Evolutionary conservation across 768 basidiomycete species (phyloP), one percentile per base, ranked within the genome.

Genomic region (Candolleomyces efflorescens): DNA sequence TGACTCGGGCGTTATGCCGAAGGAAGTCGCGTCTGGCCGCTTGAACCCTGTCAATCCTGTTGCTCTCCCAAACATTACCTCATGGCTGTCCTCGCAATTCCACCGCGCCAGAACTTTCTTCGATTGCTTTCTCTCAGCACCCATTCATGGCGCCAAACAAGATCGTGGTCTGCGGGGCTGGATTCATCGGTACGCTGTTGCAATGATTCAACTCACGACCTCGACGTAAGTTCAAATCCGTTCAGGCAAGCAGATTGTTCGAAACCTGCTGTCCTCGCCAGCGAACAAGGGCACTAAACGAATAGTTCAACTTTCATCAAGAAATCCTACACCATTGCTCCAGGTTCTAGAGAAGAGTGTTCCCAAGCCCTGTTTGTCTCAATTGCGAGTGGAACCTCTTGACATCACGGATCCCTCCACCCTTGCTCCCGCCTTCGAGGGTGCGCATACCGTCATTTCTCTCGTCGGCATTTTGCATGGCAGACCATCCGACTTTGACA

Each of bases 381-480:
- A 53, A 53, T 77, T 77, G 60, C 80, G 72, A 18, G 78, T 74
- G 46, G 74, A 66, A 17, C 59, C 71, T 38, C 71, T 79, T 17
- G 87, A 91, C 63, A 75, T 90, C 49, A 86, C 85, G 15, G 73
- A 79, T 41, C 71, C 75, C 13, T 64, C 69, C 4, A 79, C 82
- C 0, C 69, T 89, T 9, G 46, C 52, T 9, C 61, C 69, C 3
- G 84, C 82, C 3, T 80, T 91, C 58, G 65, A 78, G 56, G 80
- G 72, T 59, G 86, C 90, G 2, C 66, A 73, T 37, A 76, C 81
- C 1, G 78, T 90, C 1, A 73, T 90, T 0, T 90, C 87, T 17
- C 77, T 91, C 36, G 88, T 90, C 26, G 89, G 89, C 1, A 69
- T 90, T 22, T 73, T 92, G 64, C 74, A 80, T 51, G 87, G 88